A percentile compares a stretch with the other conserved stretches of the same genome.
Conservation (phyloP, 345 rosid genomes). For the Dovyalis caffra region DNA sequence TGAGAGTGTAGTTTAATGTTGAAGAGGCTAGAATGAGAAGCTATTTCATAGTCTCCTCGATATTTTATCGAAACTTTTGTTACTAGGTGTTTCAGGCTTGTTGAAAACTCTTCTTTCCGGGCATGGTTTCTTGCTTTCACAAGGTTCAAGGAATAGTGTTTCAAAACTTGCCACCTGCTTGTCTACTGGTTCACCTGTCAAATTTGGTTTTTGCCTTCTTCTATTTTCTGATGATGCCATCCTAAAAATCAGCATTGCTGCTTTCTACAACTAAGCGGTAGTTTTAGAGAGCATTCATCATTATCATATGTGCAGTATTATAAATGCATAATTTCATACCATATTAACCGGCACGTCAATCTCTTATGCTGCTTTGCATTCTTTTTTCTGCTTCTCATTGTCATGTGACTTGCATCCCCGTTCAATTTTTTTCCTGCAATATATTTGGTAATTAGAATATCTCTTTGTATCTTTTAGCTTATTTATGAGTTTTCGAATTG, state of each 20-base stretch:
- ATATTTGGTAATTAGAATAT: slow-evolving; percentile 2
- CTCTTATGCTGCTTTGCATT: not conserved
- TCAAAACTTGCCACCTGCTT: not conserved
- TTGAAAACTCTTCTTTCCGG: not conserved
- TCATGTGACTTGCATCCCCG: not conserved
- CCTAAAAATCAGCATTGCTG: not conserved
- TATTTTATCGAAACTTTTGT: not conserved
- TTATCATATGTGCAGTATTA: not conserved
- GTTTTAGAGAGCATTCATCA: not conserved
- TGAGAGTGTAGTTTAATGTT: not conserved
- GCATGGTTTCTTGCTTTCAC: not conserved
- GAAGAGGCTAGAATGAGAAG: not conserved
- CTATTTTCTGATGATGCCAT: slow-evolving; percentile 7
- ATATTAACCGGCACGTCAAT: not conserved
- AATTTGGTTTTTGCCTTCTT: not conserved
- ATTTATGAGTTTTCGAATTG: not conserved
- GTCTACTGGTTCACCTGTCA: not conserved
- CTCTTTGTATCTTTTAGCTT: slow-evolving; percentile 6
- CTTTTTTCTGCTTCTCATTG: slow-evolving; percentile 1
- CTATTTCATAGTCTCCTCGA: not conserved
- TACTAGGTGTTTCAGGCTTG: not conserved
- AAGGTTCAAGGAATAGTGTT: not conserved
- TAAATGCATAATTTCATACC: not conserved
- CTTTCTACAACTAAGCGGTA: not conserved
- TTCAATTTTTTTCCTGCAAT: not conserved